Percentiles rank a stretch among this genome's conserved stretches.
phyloP scores from a whole-genome alignment of 23 red algal species.

The Gracilaria caudata region DNA sequence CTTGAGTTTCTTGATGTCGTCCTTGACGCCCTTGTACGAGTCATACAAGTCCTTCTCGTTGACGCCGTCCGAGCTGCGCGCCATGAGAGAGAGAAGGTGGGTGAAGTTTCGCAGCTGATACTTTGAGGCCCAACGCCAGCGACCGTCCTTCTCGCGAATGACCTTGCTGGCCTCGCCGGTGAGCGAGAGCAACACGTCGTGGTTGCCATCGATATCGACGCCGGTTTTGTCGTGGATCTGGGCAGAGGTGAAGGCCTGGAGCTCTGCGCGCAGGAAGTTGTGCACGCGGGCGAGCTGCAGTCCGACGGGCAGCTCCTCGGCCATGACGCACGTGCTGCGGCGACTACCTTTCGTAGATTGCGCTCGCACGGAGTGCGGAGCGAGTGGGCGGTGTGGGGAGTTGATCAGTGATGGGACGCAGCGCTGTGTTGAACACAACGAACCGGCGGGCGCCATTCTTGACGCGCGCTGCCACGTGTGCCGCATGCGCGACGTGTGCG shows the following conservation, averaged over 20 bases:
- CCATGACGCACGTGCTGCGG: neutral
- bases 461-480: neutral
- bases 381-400: neutral
- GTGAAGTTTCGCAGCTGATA: slow-evolving; percentile 81
- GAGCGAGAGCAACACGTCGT: slow-evolving; percentile 74
- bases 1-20: slow-evolving; percentile 80
- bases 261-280: slow-evolving; percentile 52
- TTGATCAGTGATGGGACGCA: neutral
- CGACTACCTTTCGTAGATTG: neutral
- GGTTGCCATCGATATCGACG: slow-evolving; percentile 63
- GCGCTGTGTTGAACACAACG: too few relatives aligned
- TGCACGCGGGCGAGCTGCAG: slow-evolving; percentile 63
- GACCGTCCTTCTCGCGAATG: slow-evolving; percentile 77
- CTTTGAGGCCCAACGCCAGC: slow-evolving; percentile 90
- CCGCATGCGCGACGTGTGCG: neutral
- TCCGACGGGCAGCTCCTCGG: slow-evolving; percentile 38
- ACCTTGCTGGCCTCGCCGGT: slow-evolving; percentile 79
- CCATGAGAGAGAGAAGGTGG: slow-evolving; percentile 74
- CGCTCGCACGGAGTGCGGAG: too few relatives aligned
- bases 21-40: slow-evolving; percentile 84
- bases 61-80: slow-evolving; percentile 69
- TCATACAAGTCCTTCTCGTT: slow-evolving; percentile 82
- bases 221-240: slow-evolving; percentile 50
- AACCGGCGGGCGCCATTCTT: too few relatives aligned
- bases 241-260: slow-evolving; percentile 46